A percentile compares a stretch with the other conserved stretches of the same genome.
These are phyloP conservation scores for Leishmania mexicana DNA, from an alignment of 208 protist species.

Conservation along the genomic window DNA sequence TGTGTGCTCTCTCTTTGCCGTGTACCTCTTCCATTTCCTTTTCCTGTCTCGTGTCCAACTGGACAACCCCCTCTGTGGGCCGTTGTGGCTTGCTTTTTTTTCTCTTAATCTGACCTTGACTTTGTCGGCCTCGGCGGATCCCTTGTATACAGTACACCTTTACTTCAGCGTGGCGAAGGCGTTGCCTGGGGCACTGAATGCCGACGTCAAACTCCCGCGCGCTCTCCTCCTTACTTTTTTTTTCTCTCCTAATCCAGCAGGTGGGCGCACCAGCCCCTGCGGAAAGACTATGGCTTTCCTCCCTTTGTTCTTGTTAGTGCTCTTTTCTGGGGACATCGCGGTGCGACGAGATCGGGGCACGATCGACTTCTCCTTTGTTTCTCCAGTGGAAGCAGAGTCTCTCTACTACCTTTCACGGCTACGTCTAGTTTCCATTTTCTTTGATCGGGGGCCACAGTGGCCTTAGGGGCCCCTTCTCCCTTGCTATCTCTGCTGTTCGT, in stretches of 20 bases:
- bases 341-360: neutral
- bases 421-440: neutral
- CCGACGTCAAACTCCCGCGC: neutral
- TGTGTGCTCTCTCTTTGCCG: neutral
- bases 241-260: neutral
- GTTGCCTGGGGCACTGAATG: neutral
- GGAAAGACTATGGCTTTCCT: neutral
- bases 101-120: neutral
- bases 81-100: neutral
- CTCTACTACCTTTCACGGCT: neutral
- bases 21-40: slow-evolving; percentile 2
- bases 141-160: neutral
- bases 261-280: neutral
- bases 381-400: neutral
- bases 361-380: neutral
- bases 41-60: neutral
- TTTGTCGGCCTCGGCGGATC: neutral
- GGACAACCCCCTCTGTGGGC: neutral
- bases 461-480: neutral
- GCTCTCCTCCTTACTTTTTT: neutral
- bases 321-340: neutral
- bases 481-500: neutral
- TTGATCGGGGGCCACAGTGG: neutral
- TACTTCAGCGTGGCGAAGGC: neutral
- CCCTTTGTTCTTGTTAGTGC: neutral